Evolutionary conservation across 2,329 filamentous ascomycete genomes (phyloP), one percentile per base, ranked within the genome.

Genomic region (Kalaharituber pfeilii): DNA sequence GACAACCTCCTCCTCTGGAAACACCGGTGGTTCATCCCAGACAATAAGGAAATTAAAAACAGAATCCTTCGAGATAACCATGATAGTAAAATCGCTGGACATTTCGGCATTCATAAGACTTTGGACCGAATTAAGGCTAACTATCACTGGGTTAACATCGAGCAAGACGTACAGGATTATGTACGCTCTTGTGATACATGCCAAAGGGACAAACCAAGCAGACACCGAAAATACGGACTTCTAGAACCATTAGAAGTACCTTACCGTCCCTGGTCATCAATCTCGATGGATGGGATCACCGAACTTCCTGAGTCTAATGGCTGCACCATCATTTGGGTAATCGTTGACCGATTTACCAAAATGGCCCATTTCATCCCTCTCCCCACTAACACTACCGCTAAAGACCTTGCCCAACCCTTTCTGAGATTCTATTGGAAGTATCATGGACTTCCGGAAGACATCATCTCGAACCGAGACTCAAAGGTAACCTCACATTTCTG

Each of bases 321-420:
- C 18, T 26, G 57, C 20, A 33, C 64, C 22, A 15, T 47, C 5
- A 59, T 65, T 22, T 55, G 62, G 33, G 56, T 65, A 28, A 47
- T 66, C 18, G 56, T 63, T 7, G 53, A 63, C 42, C 15, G 59
- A 24, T 58, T 63, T 7, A 60, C 57, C 6, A 66, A 66, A 20
- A 60, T 58, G 54, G 52, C 52, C 0, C 36, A 58, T 45, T 60
- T 56, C 28, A 50, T 61, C 28, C 45, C 51, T 27, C 28, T 57
- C 28, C 22, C 49, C 22, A 51, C 27, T 18, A 53, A 29, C 20
- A 27, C 30, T 26, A n/a, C 25, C 18, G 50, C 50, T 13, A 27
- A 52, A 18, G 53, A 59, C 1, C 18, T 62, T 5, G 54, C 54
- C 0, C 25, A 57, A 5, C 24, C 52, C 3, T 62, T 65, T 52